A percentile compares a stretch with the other conserved stretches of the same genome.
Evolutionary conservation across 2,329 filamentous ascomycete genomes (phyloP).

Genomic region (Bipolaris cookei): DNA sequence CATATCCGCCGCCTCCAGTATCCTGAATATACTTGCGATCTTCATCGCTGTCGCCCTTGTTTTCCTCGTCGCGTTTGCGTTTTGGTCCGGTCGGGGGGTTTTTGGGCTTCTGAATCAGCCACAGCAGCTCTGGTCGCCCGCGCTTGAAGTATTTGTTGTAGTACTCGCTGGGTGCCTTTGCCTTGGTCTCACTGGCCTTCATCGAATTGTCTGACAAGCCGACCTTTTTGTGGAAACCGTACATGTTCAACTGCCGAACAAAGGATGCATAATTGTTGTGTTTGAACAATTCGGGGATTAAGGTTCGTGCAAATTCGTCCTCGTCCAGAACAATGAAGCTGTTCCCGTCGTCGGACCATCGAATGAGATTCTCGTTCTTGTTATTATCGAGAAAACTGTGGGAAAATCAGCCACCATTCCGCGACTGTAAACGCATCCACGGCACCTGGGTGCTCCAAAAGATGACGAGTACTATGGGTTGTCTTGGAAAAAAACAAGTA

Average conservation of each 20-base stretch:
- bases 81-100: slow-evolving; percentile 63
- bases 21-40: slow-evolving; percentile 55
- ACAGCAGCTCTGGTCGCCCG: slow-evolving; percentile 88
- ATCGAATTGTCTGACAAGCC: slow-evolving; percentile 95
- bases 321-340: slow-evolving; percentile 97
- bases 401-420: slow-evolving; percentile 20
- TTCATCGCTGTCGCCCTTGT: slow-evolving; percentile 75
- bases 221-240: slow-evolving; percentile 62
- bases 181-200: slow-evolving; percentile 94
- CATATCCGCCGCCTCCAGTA: slow-evolving; percentile 51
- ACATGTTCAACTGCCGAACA: slow-evolving; percentile 70
- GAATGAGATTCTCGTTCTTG: slow-evolving; percentile 91
- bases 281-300: slow-evolving; percentile 79
- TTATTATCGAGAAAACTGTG: slow-evolving; percentile 87
- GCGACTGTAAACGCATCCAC: not conserved
- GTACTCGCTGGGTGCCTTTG: slow-evolving; percentile 98
- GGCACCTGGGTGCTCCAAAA: not conserved
- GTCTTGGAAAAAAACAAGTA: slow-evolving; percentile 1
- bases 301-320: slow-evolving; percentile 79
- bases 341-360: slow-evolving; percentile 95
- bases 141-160: slow-evolving; percentile 96
- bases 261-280: slow-evolving; percentile 82
- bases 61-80: slow-evolving; percentile 61
- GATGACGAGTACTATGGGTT: not conserved
- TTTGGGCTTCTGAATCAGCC: slow-evolving; percentile 96